phyloP scores from a whole-genome alignment of 2,329 filamentous ascomycete genomes.

The Didymellaceae sp. region DNA sequence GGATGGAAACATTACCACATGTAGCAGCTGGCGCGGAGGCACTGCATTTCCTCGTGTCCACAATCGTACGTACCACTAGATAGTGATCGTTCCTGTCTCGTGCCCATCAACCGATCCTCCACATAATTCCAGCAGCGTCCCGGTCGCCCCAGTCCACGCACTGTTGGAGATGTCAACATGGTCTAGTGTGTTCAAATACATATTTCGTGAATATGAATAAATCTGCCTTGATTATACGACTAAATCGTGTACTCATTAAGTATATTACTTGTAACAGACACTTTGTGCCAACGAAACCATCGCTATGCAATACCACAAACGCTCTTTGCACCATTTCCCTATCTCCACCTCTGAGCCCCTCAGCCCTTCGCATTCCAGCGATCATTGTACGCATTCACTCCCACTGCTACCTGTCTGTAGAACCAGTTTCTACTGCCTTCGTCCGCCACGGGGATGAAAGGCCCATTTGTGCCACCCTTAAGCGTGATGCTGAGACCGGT shows the following conservation, averaged over 20 bases:
- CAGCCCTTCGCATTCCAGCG: conserved; percentile 68
- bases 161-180: no score
- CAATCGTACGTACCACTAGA: no score
- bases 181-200: no score
- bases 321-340: not conserved
- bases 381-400: conserved; percentile 72
- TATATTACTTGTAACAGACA: not conserved
- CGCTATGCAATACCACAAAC: conserved; percentile 8
- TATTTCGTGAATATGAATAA: no score
- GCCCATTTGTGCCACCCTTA: conserved; percentile 89
- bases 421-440: conserved; percentile 75
- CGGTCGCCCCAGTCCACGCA: no score
- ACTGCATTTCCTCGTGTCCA: no score
- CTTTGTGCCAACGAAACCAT: not conserved
- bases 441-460: conserved; percentile 92
- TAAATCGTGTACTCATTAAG: conserved; percentile 12
- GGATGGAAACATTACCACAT: no score
- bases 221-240: no score
- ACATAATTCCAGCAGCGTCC: no score
- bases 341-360: not conserved
- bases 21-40: no score
- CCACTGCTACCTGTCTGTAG: conserved; percentile 69
- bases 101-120: no score
- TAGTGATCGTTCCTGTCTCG: no score
- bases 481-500: conserved; percentile 90